Evolutionary conservation across 345 rosid species (phyloP).

Genomic region (Hibiscus syriacus): DNA sequence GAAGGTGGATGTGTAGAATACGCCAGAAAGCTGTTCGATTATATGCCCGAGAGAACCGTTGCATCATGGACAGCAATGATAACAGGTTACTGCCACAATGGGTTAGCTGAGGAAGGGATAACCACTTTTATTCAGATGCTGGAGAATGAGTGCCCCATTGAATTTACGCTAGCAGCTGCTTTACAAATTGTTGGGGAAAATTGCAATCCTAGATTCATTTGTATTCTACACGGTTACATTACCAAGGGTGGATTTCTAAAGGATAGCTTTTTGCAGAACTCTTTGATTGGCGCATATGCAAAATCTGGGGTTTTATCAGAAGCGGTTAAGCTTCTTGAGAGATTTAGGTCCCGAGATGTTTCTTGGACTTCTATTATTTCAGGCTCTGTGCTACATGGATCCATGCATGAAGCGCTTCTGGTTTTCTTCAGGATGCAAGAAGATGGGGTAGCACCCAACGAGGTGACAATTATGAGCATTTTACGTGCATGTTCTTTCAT

Average conservation of each 20-base stretch:
- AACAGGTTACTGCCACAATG: constrained; percentile 19
- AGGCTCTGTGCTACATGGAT: constrained; percentile 27
- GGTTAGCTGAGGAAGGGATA: constrained; percentile 17
- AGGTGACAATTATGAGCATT: constrained; percentile 36
- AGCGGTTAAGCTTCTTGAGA: constrained; percentile 29
- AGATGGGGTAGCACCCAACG: constrained; percentile 33
- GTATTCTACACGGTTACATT: constrained; percentile 28
- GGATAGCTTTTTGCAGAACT: constrained; percentile 35
- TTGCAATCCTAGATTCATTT: constrained; percentile 14
- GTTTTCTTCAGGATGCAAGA: constrained; percentile 34
- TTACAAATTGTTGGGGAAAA: constrained; percentile 25
- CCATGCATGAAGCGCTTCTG: constrained; percentile 25
- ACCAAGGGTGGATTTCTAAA: constrained; percentile 24
- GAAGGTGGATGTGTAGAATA: constrained; percentile 15
- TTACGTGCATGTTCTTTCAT: constrained; percentile 31
- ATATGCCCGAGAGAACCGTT: constrained; percentile 39
- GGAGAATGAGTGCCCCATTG: constrained; percentile 28
- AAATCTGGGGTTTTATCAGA: constrained; percentile 20
- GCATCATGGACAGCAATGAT: constrained; percentile 42
- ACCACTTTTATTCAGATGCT: constrained; percentile 22
- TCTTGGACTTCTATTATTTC: constrained; percentile 50
- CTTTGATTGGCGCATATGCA: constrained; percentile 37
- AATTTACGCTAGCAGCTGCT: constrained; percentile 32
- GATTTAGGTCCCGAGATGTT: constrained; percentile 25
- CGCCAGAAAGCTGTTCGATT: constrained; percentile 28